Evolutionary conservation across 352 stramenopile genomes (phyloP).

Genomic region (Aphanomyces cochlioides): DNA sequence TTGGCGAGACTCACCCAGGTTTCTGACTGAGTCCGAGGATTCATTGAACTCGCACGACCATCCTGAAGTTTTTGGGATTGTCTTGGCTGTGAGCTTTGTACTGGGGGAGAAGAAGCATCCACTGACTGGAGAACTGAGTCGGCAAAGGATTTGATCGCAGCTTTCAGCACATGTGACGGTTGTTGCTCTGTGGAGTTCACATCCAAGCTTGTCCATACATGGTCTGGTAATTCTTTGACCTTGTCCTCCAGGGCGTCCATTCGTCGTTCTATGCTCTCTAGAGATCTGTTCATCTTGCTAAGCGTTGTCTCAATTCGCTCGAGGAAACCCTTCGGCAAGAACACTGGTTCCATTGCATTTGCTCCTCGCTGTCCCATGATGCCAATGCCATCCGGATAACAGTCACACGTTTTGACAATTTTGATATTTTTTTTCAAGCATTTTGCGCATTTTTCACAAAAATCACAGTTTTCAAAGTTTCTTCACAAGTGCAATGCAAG

Average conservation of each 20-base stretch:
- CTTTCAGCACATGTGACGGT: not conserved
- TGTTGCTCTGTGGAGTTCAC: not conserved
- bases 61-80: not conserved
- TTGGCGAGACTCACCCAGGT: constrained; percentile 13
- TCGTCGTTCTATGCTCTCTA: not conserved
- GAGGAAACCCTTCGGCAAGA: constrained; percentile 1
- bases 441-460: not conserved
- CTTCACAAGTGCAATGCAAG: too few relatives aligned
- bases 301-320: constrained; percentile 3
- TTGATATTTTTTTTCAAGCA: not conserved
- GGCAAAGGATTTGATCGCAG: not conserved
- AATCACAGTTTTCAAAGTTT: too few relatives aligned
- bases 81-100: not conserved
- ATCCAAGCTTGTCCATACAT: not conserved
- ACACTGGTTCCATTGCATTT: not conserved
- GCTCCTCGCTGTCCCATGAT: not conserved
- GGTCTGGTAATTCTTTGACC: not conserved
- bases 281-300: not conserved
- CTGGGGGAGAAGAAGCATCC: too few relatives aligned
- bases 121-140: not conserved
- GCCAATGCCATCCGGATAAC: constrained; percentile 3
- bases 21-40: not conserved
- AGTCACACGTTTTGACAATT: not conserved
- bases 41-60: not conserved
- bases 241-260: not conserved